phyloP scores from a whole-genome alignment of 805 yeast species.

The Gaillardinia entomophila region DNA sequence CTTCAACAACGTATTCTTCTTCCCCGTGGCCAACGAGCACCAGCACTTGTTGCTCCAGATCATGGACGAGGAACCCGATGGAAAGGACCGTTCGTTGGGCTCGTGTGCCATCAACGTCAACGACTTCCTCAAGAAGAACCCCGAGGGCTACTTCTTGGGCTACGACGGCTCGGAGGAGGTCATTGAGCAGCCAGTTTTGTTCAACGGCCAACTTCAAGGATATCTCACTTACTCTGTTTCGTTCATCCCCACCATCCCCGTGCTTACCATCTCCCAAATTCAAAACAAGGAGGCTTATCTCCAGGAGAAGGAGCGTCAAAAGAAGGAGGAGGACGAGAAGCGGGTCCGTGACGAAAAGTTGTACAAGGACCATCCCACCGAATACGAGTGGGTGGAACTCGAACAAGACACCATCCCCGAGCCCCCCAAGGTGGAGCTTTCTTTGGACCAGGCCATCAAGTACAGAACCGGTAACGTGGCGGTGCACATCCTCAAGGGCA shows the following conservation, averaged over 20 bases:
- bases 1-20: conserved; percentile 53
- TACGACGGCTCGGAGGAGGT: conserved; percentile 48
- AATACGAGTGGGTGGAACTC: conserved; percentile 59
- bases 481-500: conserved; percentile 48
- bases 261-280: conserved; percentile 53
- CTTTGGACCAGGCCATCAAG: conserved; percentile 47
- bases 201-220: conserved; percentile 39
- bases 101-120: conserved; percentile 44
- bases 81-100: conserved; percentile 63
- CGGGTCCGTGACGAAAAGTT: conserved; percentile 46
- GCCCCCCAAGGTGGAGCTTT: conserved; percentile 38
- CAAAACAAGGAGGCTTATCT: conserved; percentile 40
- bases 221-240: conserved; percentile 49
- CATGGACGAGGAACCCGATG: conserved; percentile 61
- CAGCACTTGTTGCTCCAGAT: conserved; percentile 55
- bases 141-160: conserved; percentile 41
- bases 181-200: conserved; percentile 39
- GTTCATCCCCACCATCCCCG: conserved; percentile 61
- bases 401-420: conserved; percentile 28
- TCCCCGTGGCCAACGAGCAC: conserved; percentile 56
- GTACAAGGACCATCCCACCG: conserved; percentile 51
- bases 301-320: conserved; percentile 27
- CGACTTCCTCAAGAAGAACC: conserved; percentile 43
- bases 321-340: conserved; percentile 32
- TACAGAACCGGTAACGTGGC: conserved; percentile 60